Base-by-base conservation (phyloP, 306 rosid species). In the Bauhinia variegata region DNA sequence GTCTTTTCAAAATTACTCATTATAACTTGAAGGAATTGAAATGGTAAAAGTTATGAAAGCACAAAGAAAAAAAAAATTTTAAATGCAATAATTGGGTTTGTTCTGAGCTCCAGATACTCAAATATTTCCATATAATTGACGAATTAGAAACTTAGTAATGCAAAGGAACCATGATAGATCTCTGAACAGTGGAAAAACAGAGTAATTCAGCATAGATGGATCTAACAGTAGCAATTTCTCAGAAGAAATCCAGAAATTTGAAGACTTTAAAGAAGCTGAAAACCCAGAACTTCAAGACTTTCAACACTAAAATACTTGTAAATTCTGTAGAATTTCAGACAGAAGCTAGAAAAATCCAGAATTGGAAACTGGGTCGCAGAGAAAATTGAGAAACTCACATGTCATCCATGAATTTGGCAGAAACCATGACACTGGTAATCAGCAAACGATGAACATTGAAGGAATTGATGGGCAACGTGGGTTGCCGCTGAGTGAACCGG, bases 321-420 rank as follows among this genome's bases (percentile, higher is more conserved):
- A 23, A 23, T 23, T 23, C 28, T 23, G 2, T 2, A 56, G 4
- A 13, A 31, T 28, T 14, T 31, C 6, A 56, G 31, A 56, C 2
- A 50, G 5, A n/a, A 56, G n/a, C 42, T 12, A n/a, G 28, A 23
- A 31, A 60, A 58, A 47, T 4, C 11, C 6, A 41, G 37, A 41
- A 70, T 0, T 11, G 7, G 14, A 7, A 6, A 6, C 37, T 17
- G 6, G 17, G 47, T 19, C 41, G 1, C 11, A 38, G 11, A 65
- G 4, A 39, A 4, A 19, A 9, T 8, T 5, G 38, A 53, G 7
- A 32, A 11, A 82, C 95, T 88, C 77, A 95, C 99, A 84, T 65
- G 63, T 95, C 99, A 75, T 95, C 99, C 99, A 95, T 95, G 92
- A 95, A 95, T 60, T 95, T 95, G 9, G 97, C 95, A 57, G 99